Base-by-base conservation (phyloP, 208 protist genomes). In the Angomonas desouzai region DNA sequence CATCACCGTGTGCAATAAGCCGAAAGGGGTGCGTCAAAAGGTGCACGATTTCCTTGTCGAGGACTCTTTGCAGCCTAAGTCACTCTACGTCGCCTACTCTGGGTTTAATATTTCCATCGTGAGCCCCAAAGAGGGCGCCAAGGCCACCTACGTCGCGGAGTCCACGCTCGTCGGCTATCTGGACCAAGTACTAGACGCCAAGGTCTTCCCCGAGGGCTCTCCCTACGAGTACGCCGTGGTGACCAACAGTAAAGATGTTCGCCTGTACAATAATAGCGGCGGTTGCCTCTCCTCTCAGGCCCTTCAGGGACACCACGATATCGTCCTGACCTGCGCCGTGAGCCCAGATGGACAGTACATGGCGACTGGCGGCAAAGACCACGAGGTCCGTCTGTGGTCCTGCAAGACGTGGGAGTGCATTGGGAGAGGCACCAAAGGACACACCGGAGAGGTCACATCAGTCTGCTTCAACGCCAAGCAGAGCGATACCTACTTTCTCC, bases 221-320 rank as follows among this genome's bases (percentile, higher is more conserved):
- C n/a, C 33, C 6, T 79, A 70, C 65, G 69, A 86, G 27, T 83
- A 83, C 23, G 62, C 87, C 6, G 70, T 94, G 18, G 87, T 94
- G 45, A 94, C 77, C 48, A 96, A 96, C 71, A 93, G 85, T 69
- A 89, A 86, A 36, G 87, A 91, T 20, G 84, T 94, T n/a, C 75
- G 80, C 18, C 82, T 92, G 38, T 94, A 87, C 68, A 53, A 65
- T 1, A 67, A 68, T 2, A 48, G 56, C 20, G 82, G 80, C 18
- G 86, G 80, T 30, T 89, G 83, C 57, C 72, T 93, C 51, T 92
- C 87, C 0, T 66, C 77, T 29, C 62, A 65, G 28, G 63, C 66
- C 25, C 81, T 97, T 49, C 76, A 74, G 47, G 92, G 90, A 0
- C 92, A 97, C 70, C 55, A 55, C 28, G 92, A 96, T 60, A 74